Base-by-base conservation (phyloP, 768 basidiomycete genomes). In the Amanita molliuscula region DNA sequence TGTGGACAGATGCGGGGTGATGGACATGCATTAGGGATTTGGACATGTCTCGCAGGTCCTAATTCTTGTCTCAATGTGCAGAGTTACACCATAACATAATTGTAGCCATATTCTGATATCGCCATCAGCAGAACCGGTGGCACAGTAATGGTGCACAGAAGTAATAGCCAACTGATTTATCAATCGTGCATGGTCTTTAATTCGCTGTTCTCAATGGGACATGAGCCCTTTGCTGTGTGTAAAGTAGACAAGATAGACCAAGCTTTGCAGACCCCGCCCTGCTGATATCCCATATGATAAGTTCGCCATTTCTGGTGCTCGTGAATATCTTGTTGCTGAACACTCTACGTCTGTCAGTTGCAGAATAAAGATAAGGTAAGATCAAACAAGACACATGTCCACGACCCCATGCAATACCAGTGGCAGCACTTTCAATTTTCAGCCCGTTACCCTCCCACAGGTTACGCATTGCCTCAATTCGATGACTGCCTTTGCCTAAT, bases 231-330 rank as follows among this genome's bases (percentile, higher is more conserved):
- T n/a, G n/a, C n/a, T n/a, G n/a, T 48, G 51, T 33, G 31, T 16
- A 16, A 50, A 44, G 16, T 43, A 11, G 48, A 6, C n/a, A n/a
- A n/a, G 13, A 55, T 74, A 44, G 57, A 89, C 87, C 86, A 56
- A 78, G 85, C 66, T 88, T 89, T 36, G 77, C 75, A 2, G 69
- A 59, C 3, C 84, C 82, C 16, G 73, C 63, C 61, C 80, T 84
- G 56, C 81, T 77, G 25, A 88, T 55, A 60, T 89, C 86, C 88
- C 88, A 90, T 72, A 88, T 77, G 26, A 88, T 84, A 33, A 90
- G 74, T 47, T 89, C 88, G 1, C 88, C 88, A 54, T 88, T 89
- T 13, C 83, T 69, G 1, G 84, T 84, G 58, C 86, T 87, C 2
- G 88, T 89, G 18, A 90, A 62, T 44, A 89, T 77, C 65, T 89